phyloP scores from a whole-genome alignment of 441 rosid genomes.

The Bruguiera hainesii region DNA sequence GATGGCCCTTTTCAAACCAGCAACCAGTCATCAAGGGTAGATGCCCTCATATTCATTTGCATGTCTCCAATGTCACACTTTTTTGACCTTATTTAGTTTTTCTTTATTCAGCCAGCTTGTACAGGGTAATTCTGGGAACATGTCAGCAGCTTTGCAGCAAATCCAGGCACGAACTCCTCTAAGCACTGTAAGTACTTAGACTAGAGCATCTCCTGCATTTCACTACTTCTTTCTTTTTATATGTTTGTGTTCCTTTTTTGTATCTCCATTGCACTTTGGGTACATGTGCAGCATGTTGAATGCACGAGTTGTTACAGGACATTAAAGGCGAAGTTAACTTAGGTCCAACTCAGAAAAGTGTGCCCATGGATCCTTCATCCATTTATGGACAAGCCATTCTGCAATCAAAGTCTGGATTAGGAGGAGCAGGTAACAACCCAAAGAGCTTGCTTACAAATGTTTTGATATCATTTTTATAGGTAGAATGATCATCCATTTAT shows the following conservation, averaged over 20 bases:
- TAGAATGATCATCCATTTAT: neutral
- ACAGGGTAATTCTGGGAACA: conserved; percentile 55
- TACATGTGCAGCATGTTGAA: conserved; percentile 20
- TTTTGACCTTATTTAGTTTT: conserved; percentile 11
- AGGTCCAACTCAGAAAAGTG: conserved; percentile 41
- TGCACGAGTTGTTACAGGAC: conserved; percentile 43
- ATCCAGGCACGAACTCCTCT: conserved; percentile 40
- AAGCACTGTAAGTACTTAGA: conserved; percentile 34
- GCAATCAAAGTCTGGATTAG: conserved; percentile 54
- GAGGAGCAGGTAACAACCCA: conserved; percentile 41
- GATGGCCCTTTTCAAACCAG: conserved; percentile 46
- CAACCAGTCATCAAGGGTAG: conserved; percentile 53
- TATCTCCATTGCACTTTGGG: neutral
- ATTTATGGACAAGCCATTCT: conserved; percentile 58
- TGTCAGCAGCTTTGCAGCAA: conserved; percentile 53
- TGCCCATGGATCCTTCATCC: conserved; percentile 53
- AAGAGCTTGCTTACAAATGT: conserved; percentile 8
- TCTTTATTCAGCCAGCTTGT: conserved; percentile 50
- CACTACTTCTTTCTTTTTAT: neutral
- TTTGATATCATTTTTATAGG: conserved; percentile 3
- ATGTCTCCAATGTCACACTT: conserved; percentile 9
- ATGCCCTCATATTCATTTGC: neutral
- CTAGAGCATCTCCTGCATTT: conserved; percentile 4
- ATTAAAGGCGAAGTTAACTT: conserved; percentile 50
- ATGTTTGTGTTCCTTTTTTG: conserved; percentile 3